phyloP scores from a whole-genome alignment of 192 early-diverging fungal genomes.

The Backusella westeae region DNA sequence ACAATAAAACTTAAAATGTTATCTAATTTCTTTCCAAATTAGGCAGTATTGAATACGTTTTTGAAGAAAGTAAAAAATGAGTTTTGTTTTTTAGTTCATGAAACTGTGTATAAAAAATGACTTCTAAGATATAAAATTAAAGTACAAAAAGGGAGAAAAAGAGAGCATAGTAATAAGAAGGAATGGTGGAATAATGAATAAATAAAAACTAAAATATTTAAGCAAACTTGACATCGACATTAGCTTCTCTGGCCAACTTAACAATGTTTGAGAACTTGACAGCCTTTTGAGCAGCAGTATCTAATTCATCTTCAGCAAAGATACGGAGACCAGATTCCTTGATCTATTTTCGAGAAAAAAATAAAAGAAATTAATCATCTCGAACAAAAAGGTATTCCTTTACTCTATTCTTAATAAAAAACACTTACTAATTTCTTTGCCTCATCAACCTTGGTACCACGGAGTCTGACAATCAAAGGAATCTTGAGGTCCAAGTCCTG shows the following conservation, averaged over 20 bases:
- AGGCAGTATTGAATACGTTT: not conserved
- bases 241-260: conserved; percentile 68
- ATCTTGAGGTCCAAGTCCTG: conserved; percentile 88
- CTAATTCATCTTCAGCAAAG: conserved; percentile 92
- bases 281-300: conserved; percentile 89
- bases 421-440: conserved; percentile 30
- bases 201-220: conserved; percentile 11
- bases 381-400: not conserved
- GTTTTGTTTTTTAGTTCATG: not conserved
- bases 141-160: not conserved
- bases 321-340: conserved; percentile 89
- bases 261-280: conserved; percentile 84
- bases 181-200: conserved; percentile 7
- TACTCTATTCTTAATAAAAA: not conserved
- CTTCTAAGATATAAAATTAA: conserved; percentile 3
- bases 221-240: conserved; percentile 71
- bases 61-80: not conserved
- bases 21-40: not conserved
- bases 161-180: not conserved
- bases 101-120: not conserved
- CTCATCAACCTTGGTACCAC: conserved; percentile 66
- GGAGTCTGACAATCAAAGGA: conserved; percentile 95
- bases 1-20: not conserved
- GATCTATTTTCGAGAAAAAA: conserved; percentile 42
- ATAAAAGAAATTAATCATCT: not conserved